These are phyloP conservation scores for Malassezia restricta DNA, from an alignment of 1,284 basidiomycete species.

Conservation along the genomic window DNA sequence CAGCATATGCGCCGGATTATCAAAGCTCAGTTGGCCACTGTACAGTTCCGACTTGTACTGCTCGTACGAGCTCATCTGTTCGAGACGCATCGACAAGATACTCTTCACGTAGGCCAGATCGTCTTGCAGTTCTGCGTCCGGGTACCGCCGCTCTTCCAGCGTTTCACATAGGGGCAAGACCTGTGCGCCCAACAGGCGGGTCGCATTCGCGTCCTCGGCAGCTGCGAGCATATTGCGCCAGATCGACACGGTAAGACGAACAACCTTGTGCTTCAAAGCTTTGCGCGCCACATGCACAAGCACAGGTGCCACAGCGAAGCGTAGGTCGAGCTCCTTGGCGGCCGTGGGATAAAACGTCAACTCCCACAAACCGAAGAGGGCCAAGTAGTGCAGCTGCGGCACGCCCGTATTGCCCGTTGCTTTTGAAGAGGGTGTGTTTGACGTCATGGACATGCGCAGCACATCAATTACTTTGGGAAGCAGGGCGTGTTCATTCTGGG, in stretches of 20 bases:
- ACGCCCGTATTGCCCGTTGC: background rate
- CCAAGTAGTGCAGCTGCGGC: slow-evolving; percentile 88
- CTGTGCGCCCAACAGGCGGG: slow-evolving; percentile 80
- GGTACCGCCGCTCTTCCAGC: slow-evolving; percentile 73
- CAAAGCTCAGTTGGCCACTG: slow-evolving; percentile 83
- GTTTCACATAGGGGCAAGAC: slow-evolving; percentile 75
- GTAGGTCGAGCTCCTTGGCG: slow-evolving; percentile 75
- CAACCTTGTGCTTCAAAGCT: slow-evolving; percentile 94
- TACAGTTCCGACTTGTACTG: slow-evolving; percentile 83
- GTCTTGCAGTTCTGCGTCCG: slow-evolving; percentile 75
- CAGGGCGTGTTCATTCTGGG: background rate
- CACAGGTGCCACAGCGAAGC: slow-evolving; percentile 77
- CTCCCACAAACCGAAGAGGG: slow-evolving; percentile 83
- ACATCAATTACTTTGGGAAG: slow-evolving; percentile 3
- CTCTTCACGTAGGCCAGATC: slow-evolving; percentile 75
- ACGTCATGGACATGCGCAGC: slow-evolving; percentile 1
- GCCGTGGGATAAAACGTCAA: slow-evolving; percentile 77
- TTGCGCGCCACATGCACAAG: slow-evolving; percentile 72
- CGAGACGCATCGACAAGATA: slow-evolving; percentile 67
- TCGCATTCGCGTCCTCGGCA: slow-evolving; percentile 68
- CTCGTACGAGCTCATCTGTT: slow-evolving; percentile 86
- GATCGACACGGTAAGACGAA: slow-evolving; percentile 83
- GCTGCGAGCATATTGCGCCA: slow-evolving; percentile 71
- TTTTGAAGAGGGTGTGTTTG: background rate
- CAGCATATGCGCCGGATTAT: slow-evolving; percentile 75